Conservation (phyloP, 306 rosid species). For the Malus orientalis region DNA sequence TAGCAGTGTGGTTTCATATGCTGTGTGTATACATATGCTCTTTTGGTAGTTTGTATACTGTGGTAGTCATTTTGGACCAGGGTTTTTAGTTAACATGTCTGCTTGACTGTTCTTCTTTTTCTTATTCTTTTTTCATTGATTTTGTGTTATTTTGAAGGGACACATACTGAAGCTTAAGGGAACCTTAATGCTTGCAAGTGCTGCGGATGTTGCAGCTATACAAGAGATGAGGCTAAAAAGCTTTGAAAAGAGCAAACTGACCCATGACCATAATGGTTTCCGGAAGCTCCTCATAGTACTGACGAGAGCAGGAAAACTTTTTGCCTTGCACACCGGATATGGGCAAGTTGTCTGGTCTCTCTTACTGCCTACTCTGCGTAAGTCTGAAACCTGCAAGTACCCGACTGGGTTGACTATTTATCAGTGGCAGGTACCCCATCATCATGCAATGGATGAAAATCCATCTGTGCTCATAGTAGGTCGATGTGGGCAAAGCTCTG, state of each 20-base stretch:
- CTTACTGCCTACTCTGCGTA: constrained; percentile 49
- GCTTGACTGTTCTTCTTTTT: constrained; percentile 28
- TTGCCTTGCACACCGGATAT: constrained; percentile 97
- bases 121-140: constrained; percentile 7
- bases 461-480: constrained; percentile 83
- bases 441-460: constrained; percentile 88
- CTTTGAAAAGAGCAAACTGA: constrained; percentile 94
- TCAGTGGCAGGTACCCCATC: constrained; percentile 99
- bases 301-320: constrained; percentile 82
- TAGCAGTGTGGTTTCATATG: not conserved
- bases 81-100: constrained; percentile 8
- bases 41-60: not conserved
- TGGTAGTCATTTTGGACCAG: constrained; percentile 8
- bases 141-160: constrained; percentile 50
- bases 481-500: constrained; percentile 58
- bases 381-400: constrained; percentile 52
- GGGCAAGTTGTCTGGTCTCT: constrained; percentile 90
- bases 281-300: constrained; percentile 84
- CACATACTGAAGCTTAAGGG: constrained; percentile 93
- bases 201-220: constrained; percentile 77
- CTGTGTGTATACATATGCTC: not conserved
- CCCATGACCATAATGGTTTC: constrained; percentile 96
- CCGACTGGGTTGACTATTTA: constrained; percentile 72
- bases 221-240: constrained; percentile 78
- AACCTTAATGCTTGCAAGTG: constrained; percentile 88